Conservation (phyloP, 805 yeast genomes). For the Kodamaea kaohsiungensis region DNA sequence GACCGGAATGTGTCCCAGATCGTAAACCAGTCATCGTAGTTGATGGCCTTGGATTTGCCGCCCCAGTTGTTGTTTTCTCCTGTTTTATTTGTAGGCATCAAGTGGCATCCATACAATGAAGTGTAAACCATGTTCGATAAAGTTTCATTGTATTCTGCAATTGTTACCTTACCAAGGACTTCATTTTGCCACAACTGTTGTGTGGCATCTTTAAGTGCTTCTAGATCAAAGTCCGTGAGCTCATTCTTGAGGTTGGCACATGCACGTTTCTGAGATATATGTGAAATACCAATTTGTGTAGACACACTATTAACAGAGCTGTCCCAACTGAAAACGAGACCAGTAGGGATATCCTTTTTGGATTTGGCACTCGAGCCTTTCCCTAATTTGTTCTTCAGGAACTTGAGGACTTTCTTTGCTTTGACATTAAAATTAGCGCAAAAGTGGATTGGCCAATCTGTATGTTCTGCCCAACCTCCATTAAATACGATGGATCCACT, state of each 20-base stretch:
- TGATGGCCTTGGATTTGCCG: constrained; percentile 3
- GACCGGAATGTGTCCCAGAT: constrained; percentile 41
- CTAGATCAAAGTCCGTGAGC: constrained; percentile 15
- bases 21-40: constrained; percentile 38
- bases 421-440: constrained; percentile 28
- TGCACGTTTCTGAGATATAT: constrained; percentile 29
- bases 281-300: constrained; percentile 30
- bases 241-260: constrained; percentile 23
- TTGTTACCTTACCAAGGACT: constrained; percentile 25
- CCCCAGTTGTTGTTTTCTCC: constrained; percentile 33
- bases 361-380: background rate
- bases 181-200: constrained; percentile 21
- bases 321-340: constrained; percentile 25
- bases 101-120: constrained; percentile 29
- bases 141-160: constrained; percentile 14
- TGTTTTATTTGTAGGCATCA: constrained; percentile 32
- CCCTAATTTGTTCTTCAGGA: constrained; percentile 5
- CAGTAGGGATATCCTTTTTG: constrained; percentile 10
- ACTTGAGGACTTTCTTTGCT: constrained; percentile 16
- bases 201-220: constrained; percentile 14
- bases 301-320: constrained; percentile 5
- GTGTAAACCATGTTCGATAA: constrained; percentile 19
- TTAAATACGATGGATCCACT: constrained; percentile 24
- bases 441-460: constrained; percentile 28
- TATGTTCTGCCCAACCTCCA: constrained; percentile 35